Percentiles rank a stretch among this genome's conserved stretches.
Evolutionary conservation across 495 filamentous ascomycete species (phyloP).

Genomic region (Penicillium pulvis): DNA sequence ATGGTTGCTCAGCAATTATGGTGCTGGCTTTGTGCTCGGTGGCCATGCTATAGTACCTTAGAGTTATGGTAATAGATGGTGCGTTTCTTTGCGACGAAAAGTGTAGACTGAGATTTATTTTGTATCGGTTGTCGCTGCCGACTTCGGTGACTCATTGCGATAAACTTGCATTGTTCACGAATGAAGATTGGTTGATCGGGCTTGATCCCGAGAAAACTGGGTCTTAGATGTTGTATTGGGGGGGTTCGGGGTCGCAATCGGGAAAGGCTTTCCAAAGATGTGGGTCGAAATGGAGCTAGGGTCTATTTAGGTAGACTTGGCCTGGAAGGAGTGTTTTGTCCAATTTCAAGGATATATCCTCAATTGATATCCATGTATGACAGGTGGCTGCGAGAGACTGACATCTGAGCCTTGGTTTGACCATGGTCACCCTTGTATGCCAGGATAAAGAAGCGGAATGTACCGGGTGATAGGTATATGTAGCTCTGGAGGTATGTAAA

Average conservation of each 20-base stretch:
- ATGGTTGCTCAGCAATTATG: conserved; percentile 1
- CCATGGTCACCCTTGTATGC: background rate
- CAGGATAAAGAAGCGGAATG: background rate
- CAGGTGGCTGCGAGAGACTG: no score
- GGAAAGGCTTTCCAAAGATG: background rate
- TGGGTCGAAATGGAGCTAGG: background rate
- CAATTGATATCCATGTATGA: background rate
- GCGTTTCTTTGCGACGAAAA: background rate
- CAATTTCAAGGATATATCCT: background rate
- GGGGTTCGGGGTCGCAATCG: conserved; percentile 3
- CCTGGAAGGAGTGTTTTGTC: background rate
- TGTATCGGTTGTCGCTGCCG: conserved; percentile 1
- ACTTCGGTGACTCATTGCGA: conserved; percentile 12
- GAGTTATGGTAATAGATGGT: background rate
- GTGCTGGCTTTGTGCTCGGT: conserved; percentile 3
- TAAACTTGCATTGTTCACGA: background rate
- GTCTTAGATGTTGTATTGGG: background rate
- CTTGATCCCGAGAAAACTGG: conserved; percentile 5
- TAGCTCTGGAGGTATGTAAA: no score
- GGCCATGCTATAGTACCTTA: conserved; percentile 7
- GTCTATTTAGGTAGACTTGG: background rate
- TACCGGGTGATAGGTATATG: no score
- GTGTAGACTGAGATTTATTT: background rate
- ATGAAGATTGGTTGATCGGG: conserved; percentile 7
- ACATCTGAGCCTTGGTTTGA: background rate